Conservation (phyloP, 176 grass and related monocot species). For the Aegilops sharonensis region DNA sequence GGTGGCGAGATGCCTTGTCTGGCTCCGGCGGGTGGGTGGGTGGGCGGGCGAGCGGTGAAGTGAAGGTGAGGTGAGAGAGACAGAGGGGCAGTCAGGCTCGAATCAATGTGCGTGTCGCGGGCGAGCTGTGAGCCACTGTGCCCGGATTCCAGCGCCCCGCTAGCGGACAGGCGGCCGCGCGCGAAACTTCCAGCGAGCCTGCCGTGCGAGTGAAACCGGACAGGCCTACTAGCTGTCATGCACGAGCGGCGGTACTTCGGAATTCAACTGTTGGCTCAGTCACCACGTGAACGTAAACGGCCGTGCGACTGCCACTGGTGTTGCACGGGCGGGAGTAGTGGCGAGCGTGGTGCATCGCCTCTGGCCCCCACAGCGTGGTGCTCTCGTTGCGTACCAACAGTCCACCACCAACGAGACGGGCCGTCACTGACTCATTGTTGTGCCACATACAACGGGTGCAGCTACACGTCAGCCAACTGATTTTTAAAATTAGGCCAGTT, state of each 20-base stretch:
- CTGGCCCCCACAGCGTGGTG: too few species aligned
- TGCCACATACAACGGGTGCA: too few species aligned
- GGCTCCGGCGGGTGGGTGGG: neutral
- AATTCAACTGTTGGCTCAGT: neutral
- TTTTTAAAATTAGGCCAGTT: too few species aligned
- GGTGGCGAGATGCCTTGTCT: neutral
- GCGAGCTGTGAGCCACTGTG: neutral
- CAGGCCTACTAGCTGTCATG: neutral
- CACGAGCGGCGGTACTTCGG: neutral
- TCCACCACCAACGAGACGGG: too few species aligned
- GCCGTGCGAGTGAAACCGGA: neutral
- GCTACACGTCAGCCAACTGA: too few species aligned
- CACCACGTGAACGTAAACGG: too few species aligned
- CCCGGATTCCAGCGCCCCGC: constrained; percentile 38
- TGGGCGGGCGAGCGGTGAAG: neutral
- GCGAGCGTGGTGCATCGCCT: too few species aligned
- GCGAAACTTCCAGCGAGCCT: neutral
- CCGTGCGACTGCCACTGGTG: too few species aligned
- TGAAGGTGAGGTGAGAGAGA: neutral
- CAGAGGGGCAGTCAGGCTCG: neutral
- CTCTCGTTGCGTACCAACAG: too few species aligned
- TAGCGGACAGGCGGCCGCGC: constrained; percentile 20
- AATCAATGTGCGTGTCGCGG: neutral
- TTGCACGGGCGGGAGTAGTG: too few species aligned
- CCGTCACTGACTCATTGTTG: too few species aligned